Evolutionary conservation across 257 asterid species (phyloP).

Genomic region (Penstemon eatonii): DNA sequence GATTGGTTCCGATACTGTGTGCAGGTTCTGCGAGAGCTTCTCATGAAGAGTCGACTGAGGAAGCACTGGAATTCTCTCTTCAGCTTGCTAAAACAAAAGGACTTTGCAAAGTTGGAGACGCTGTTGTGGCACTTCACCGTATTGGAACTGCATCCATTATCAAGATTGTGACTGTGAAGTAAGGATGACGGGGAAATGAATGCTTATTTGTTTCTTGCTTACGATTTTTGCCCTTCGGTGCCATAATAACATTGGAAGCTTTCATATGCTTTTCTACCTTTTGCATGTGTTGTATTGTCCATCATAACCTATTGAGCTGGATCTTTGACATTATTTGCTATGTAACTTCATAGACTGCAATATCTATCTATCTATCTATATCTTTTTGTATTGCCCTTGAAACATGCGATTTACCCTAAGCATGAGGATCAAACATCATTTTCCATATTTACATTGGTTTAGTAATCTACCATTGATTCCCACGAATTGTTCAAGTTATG

Average conservation of each 20-base stretch:
- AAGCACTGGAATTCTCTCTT: constrained; percentile 44
- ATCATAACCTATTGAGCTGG: constrained; percentile 21
- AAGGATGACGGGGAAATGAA: constrained; percentile 7
- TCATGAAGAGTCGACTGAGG: constrained; percentile 48
- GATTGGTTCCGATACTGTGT: constrained; percentile 43
- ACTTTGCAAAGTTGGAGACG: constrained; percentile 41
- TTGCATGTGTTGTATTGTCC: constrained; percentile 5
- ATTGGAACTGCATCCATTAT: constrained; percentile 45
- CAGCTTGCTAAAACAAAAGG: constrained; percentile 40
- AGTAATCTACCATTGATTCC: too few relatives aligned
- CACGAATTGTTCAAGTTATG: too few relatives aligned
- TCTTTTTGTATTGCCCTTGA: neutral
- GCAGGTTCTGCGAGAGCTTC: constrained; percentile 52
- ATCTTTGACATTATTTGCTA: neutral
- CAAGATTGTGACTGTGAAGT: constrained; percentile 45
- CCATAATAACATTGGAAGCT: neutral
- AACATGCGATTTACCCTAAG: neutral
- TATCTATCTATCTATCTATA: neutral
- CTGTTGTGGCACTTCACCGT: constrained; percentile 45
- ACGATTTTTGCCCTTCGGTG: constrained; percentile 14
- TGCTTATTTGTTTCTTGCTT: neutral
- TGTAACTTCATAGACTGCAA: neutral
- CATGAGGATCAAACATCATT: neutral
- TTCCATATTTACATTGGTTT: neutral
- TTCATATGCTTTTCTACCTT: neutral